Base-by-base conservation (phyloP, 2,329 filamentous ascomycete genomes). In the Sphaerulina populicola region DNA sequence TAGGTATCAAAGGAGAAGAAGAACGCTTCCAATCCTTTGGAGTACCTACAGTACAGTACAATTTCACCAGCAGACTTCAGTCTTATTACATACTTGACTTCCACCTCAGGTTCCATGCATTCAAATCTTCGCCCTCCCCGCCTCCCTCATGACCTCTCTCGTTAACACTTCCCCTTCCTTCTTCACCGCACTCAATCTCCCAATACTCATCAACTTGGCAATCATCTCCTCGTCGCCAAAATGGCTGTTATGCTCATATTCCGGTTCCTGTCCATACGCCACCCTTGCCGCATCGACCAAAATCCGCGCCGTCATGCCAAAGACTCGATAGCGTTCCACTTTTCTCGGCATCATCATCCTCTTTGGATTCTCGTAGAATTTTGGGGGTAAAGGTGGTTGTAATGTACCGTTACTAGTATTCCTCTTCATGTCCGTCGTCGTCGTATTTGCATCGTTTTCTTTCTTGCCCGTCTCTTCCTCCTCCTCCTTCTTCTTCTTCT, bases 261-360 rank as follows among this genome's bases (percentile, higher is more conserved):
- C 85, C 3, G 91, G 91, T 65, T 87, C 81, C 70, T 85, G 78
- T 2, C 72, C 84, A 66, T 93, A 97, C 15, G 90, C 91, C 14
- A 94, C 77, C 56, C 87, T 76, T 31, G 91, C 90, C 4, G 86
- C 85, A 70, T 97, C 91, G 4, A 96, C 87, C 49, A 96, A 68
- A 49, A 97, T 91, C 47, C 88, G 76, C 2, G 88, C 91, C 47
- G 91, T 97, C 88, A 97, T 91, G 12, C 91, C 91, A 79, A 90
- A 96, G 4, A 97, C 89, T 60, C 86, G 82, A 70, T 93, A 95
- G 35, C 66, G 55, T 5, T 64, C 60, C 52, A 66, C 60, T 21
- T 60, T 49, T 23, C 65, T 47, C 12, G 64, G 57, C n/a, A n/a
- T n/a, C n/a, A n/a, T 57, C 44, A 35, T 47, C 1, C 59, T 53